Percentiles rank a stretch among this genome's conserved stretches.
phyloP scores from a whole-genome alignment of 2,329 filamentous ascomycete species.

The Colletotrichum sp. region DNA sequence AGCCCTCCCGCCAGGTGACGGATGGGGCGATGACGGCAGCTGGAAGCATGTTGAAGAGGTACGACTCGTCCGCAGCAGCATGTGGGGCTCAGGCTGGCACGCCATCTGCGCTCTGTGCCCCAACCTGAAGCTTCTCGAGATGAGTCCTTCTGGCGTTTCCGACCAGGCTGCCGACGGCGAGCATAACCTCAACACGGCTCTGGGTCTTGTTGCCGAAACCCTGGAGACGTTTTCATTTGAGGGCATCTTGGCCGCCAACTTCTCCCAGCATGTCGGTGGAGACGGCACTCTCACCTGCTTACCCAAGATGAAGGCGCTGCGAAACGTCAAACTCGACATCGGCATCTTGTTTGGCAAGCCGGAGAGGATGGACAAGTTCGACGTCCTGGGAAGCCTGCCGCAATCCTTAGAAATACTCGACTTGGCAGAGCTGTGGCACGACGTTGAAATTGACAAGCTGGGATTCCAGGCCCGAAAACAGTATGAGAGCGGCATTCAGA shows the following conservation, averaged over 20 bases:
- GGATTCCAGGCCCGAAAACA: background rate
- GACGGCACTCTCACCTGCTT: constrained; percentile 10
- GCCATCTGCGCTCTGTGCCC: constrained; percentile 18
- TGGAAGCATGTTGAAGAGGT: constrained; percentile 21
- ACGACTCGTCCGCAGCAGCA: constrained; percentile 15
- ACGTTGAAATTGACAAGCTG: constrained; percentile 7
- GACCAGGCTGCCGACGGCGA: constrained; percentile 17
- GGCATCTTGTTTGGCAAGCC: constrained; percentile 7
- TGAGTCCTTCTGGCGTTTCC: constrained; percentile 11
- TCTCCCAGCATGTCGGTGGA: constrained; percentile 9
- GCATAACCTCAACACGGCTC: constrained; percentile 15
- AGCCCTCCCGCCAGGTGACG: constrained; percentile 6
- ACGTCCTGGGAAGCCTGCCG: background rate
- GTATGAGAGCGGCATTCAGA: constrained; percentile 36
- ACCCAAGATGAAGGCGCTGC: constrained; percentile 14
- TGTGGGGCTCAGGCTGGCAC: constrained; percentile 19
- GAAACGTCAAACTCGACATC: constrained; percentile 16
- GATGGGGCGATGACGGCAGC: constrained; percentile 18
- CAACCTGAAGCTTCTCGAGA: constrained; percentile 17
- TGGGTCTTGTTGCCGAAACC: constrained; percentile 7
- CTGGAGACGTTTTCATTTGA: constrained; percentile 18
- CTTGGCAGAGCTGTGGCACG: constrained; percentile 15
- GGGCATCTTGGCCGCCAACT: constrained; percentile 12
- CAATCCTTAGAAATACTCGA: constrained; percentile 1
- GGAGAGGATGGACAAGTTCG: background rate